Evolutionary conservation across 257 asterid species (phyloP).

Genomic region (Vinca minor): DNA sequence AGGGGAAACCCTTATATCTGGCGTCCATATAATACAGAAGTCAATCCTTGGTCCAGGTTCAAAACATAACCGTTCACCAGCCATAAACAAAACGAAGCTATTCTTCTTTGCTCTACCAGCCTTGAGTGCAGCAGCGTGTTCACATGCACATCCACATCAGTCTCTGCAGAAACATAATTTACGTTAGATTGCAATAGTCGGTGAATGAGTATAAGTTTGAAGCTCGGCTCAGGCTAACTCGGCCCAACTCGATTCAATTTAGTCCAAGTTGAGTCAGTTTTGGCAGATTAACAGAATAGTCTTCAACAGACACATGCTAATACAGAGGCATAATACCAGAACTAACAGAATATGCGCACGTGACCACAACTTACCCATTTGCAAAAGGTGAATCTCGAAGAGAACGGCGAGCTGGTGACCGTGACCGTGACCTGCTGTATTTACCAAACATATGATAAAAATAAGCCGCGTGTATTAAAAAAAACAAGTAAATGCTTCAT

Average conservation of each 20-base stretch:
- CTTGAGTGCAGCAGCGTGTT: slow-evolving; percentile 12
- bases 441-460: slow-evolving; percentile 4
- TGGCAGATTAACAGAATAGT: neutral
- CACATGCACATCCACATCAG: slow-evolving; percentile 21
- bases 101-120: slow-evolving; percentile 14
- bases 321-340: neutral
- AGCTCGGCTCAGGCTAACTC: neutral
- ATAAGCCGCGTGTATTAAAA: neutral
- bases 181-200: neutral
- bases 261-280: neutral
- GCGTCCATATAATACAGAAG: slow-evolving; percentile 15
- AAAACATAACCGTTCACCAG: slow-evolving; percentile 11
- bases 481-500: neutral
- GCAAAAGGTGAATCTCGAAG: slow-evolving; percentile 1
- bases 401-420: neutral
- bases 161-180: slow-evolving; percentile 18
- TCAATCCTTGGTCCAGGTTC: slow-evolving; percentile 11
- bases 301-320: neutral
- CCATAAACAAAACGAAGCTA: slow-evolving; percentile 15
- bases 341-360: neutral
- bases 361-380: neutral
- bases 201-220: neutral
- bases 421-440: slow-evolving; percentile 10
- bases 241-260: neutral
- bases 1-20: slow-evolving; percentile 12